Percentiles rank a stretch among this genome's conserved stretches.
Evolutionary conservation across 768 basidiomycete genomes (phyloP).

Genomic region (Astraeus odoratus): DNA sequence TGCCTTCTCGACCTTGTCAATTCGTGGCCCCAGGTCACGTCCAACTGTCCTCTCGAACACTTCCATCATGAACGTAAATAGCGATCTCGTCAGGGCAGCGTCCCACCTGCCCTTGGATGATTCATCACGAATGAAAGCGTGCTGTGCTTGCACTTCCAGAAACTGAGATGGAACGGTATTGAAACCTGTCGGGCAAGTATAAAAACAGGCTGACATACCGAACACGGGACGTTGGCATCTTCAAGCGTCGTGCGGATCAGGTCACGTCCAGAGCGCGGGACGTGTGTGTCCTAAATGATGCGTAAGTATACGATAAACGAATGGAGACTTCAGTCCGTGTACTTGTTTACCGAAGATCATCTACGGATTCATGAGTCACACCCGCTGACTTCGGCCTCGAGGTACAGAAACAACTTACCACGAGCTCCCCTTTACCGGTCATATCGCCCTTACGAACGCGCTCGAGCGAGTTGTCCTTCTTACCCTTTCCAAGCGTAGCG

Average conservation of each 20-base stretch:
- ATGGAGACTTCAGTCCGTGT: constrained; percentile 7
- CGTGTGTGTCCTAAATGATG: constrained; percentile 73
- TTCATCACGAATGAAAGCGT: constrained; percentile 93
- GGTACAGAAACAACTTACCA: constrained; percentile 40
- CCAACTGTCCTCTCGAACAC: constrained; percentile 86
- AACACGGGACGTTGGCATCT: constrained; percentile 63
- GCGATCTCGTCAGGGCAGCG: constrained; percentile 74
- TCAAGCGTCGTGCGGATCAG: constrained; percentile 79
- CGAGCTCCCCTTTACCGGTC: constrained; percentile 72
- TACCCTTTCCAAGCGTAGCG: constrained; percentile 79
- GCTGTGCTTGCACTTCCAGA: constrained; percentile 94
- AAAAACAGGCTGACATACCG: constrained; percentile 45
- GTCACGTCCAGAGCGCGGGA: constrained; percentile 80
- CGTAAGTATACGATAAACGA: not conserved
- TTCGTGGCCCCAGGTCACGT: constrained; percentile 72
- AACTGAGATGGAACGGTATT: constrained; percentile 43
- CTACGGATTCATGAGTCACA: constrained; percentile 27
- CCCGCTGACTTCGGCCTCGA: not conserved
- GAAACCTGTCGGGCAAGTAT: constrained; percentile 2
- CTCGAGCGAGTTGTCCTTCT: constrained; percentile 74
- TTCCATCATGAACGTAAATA: constrained; percentile 88
- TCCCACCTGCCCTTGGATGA: constrained; percentile 94
- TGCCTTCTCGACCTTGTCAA: constrained; percentile 36
- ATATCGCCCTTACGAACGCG: constrained; percentile 72
- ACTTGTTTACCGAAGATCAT: constrained; percentile 97